Evolutionary conservation across 2,329 filamentous ascomycete genomes (phyloP).

Genomic region (Fusarium virguliforme): DNA sequence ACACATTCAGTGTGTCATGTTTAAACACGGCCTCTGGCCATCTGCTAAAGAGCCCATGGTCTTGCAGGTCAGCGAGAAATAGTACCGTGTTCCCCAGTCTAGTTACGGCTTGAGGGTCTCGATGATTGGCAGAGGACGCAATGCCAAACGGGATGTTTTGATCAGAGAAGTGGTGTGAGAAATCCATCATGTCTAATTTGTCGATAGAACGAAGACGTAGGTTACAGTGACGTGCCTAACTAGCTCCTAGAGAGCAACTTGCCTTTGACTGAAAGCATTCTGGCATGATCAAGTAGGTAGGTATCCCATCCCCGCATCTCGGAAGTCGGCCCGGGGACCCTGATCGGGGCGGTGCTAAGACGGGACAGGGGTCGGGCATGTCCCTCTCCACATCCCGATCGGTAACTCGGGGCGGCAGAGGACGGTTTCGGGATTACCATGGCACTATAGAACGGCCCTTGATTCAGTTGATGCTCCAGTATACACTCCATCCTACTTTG

Average conservation of each 20-base stretch:
- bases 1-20: conserved; percentile 25
- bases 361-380: neutral
- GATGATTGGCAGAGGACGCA: conserved; percentile 59
- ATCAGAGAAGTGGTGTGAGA: conserved; percentile 64
- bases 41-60: conserved; percentile 49
- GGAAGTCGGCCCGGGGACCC: neutral
- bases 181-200: neutral
- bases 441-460: neutral
- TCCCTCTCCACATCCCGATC: conserved; percentile 38
- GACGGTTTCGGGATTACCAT: neutral
- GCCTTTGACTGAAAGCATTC: neutral
- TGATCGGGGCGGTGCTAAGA: conserved; percentile 17
- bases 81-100: conserved; percentile 67
- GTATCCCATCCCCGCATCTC: too few relatives aligned
- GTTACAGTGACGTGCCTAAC: too few relatives aligned
- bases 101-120: conserved; percentile 63
- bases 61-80: conserved; percentile 63
- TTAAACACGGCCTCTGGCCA: conserved; percentile 24
- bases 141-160: conserved; percentile 70
- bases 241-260: too few relatives aligned
- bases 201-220: neutral
- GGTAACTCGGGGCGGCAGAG: neutral
- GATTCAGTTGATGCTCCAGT: neutral
- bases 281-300: neutral
- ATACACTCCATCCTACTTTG: too few relatives aligned